Base-by-base conservation (phyloP, 768 basidiomycete species). In the Pulveroboletus sp. region DNA sequence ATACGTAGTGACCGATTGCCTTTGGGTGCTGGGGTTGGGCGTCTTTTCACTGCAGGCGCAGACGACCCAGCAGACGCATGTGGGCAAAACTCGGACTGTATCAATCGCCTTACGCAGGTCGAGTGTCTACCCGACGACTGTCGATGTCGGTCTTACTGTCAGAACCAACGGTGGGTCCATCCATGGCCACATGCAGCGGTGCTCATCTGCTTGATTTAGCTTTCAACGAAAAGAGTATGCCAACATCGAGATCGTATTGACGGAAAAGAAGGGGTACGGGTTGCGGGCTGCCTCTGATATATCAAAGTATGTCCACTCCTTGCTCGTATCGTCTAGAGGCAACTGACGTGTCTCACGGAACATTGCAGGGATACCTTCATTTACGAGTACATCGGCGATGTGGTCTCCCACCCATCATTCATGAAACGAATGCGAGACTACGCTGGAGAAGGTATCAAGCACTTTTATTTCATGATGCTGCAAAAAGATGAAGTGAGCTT, bases 401-500 rank as follows among this genome's bases (percentile, higher is more conserved):
- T 99, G 19, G 90, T 99, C 57, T 87, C 81, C 49, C 87, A 91
- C 31, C 71, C 74, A 11, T 85, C 87, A 14, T 97, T 99, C 66
- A 81, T 87, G 69, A 92, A 90, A 67, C 84, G 95, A 25, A 97
- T 99, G 92, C 81, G 87, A 33, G 85, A 87, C 9, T 99, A 99
- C 64, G 94, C 82, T 2, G 81, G 85, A 36, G 91, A 97, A 65
- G 95, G 95, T 16, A 93, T 97, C 55, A 77, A 81, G 44, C 97
- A 98, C 67, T 99, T 98, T 60, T 99, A 98, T 72, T 99, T 99
- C 66, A 99, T 98, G 97, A 94, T 95, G 89, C 69, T 99, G 49
- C 97, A 99, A 71, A 93, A 90, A 64, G 94, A 95, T 57, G 94
- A 98, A 80, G 94, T 93, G 57, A 47, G 81, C 68, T 16, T 29